Evolutionary conservation across 176 grass and related monocot genomes (phyloP), one percentile per base, ranked within the genome.

Genomic region (Triticum monococcum): DNA sequence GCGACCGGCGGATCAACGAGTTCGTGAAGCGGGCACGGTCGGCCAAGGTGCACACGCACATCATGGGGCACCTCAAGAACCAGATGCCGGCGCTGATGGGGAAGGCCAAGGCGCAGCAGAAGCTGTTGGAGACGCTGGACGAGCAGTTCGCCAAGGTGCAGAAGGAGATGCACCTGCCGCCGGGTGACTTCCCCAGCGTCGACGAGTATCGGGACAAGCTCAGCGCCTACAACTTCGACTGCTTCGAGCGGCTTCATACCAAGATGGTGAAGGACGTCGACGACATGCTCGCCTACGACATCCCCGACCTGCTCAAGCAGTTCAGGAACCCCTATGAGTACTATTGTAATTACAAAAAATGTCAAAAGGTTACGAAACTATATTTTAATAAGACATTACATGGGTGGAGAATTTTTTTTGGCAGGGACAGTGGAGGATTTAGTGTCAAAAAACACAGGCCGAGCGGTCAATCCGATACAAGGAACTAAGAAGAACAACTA

Each of bases 261-360:
- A 97, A 88, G 86, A 92, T 97, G 88, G 87, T 97, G 16, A 92
- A 97, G 72, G 86, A 88, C 66, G 88, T 97, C 4, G 90, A 97
- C 45, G 92, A 94, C 69, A 97, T 97, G 95, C 83, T 97, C 84
- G 92, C 88, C 32, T 83, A 87, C 43, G 90, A 97, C 81, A 97
- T 97, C 31, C 92, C 92, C 2, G 92, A 94, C 26, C 95, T 97
- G n/a, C 86, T 94, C 61, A 94, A 88, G 84, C 94, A 78, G 57
- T 97, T 97, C 86, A 92, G 95, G 86, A 97, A 97, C 77, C 95
- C 95, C 33, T 97, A 94, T 79, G 89, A 89, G 14, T 93, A 26
- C 26, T 26, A 26, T 26, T 26, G 26, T 26, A 26, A 26, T 26
- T 26, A 26, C 26, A 26, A 26, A 26, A 26, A 26, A 26, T 26